phyloP scores from a whole-genome alignment of 192 early-diverging fungal species.

The Pilaira anomala region DNA sequence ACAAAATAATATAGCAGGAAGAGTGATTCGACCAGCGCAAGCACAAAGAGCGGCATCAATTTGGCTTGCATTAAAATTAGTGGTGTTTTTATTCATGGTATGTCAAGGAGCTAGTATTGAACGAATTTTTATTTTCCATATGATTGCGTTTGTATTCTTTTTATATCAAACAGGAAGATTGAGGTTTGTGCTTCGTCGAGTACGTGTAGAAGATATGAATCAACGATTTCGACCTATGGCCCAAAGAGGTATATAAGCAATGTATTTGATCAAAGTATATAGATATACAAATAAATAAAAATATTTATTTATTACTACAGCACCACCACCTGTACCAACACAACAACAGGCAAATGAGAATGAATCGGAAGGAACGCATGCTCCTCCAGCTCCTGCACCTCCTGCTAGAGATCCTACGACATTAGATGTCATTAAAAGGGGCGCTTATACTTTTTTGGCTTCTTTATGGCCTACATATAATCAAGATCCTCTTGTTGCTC shows the following conservation, averaged over 20 bases:
- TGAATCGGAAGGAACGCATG: neutral
- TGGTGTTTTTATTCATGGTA: slow-evolving; percentile 58
- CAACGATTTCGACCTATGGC: no score
- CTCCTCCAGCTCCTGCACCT: no score
- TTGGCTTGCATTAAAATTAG: slow-evolving; percentile 60
- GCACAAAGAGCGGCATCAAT: slow-evolving; percentile 39
- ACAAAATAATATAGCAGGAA: no score
- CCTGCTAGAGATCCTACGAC: slow-evolving; percentile 9
- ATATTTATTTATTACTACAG: neutral
- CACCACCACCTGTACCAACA: neutral
- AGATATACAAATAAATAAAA: no score
- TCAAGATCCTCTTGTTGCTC: slow-evolving; percentile 18
- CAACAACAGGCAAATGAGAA: slow-evolving; percentile 1
- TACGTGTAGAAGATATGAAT: slow-evolving; percentile 10
- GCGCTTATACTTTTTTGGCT: slow-evolving; percentile 22
- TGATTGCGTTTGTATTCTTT: slow-evolving; percentile 56
- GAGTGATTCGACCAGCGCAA: slow-evolving; percentile 9
- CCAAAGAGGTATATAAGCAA: neutral
- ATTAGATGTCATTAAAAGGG: slow-evolving; percentile 18
- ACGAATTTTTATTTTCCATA: slow-evolving; percentile 53
- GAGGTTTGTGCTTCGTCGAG: slow-evolving; percentile 38
- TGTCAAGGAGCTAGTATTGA: slow-evolving; percentile 58
- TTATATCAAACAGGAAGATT: slow-evolving; percentile 58
- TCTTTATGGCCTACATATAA: slow-evolving; percentile 28
- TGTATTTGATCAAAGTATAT: neutral